These are phyloP conservation scores for Metschnikowia vanudenii DNA, from an alignment of 805 yeast genomes.

Conservation along the genomic window DNA sequence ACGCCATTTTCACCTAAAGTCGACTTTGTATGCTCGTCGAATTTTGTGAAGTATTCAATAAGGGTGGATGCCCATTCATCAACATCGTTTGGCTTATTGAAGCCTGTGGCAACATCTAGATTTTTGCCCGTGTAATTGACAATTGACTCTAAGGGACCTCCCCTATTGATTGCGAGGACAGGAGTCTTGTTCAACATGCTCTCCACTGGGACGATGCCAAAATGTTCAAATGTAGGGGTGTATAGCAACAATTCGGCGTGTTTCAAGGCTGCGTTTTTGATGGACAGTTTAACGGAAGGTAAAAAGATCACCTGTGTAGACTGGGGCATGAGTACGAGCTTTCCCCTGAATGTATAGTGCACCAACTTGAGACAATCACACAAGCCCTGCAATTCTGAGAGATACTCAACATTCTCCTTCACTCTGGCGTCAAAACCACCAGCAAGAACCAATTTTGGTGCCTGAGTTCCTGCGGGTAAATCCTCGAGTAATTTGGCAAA, in stretches of 20 bases:
- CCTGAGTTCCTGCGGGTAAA: conserved; percentile 27
- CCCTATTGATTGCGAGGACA: conserved; percentile 81
- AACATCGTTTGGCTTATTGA: conserved; percentile 45
- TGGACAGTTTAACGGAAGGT: conserved; percentile 70
- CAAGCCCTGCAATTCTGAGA: conserved; percentile 55
- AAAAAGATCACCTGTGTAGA: conserved; percentile 61
- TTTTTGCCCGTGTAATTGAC: conserved; percentile 32
- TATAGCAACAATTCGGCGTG: conserved; percentile 65
- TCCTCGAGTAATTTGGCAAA: conserved; percentile 46
- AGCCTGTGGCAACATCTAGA: conserved; percentile 55
- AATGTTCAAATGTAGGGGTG: conserved; percentile 91
- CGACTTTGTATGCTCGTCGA: conserved; percentile 19
- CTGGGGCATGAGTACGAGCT: conserved; percentile 33
- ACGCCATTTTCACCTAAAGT: conserved; percentile 37
- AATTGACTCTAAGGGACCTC: conserved; percentile 90
- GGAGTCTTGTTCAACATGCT: conserved; percentile 85
- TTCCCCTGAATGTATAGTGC: conserved; percentile 45
- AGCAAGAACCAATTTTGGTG: conserved; percentile 62
- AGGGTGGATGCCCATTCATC: conserved; percentile 56
- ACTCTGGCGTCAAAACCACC: conserved; percentile 90
- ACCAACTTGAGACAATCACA: conserved; percentile 46
- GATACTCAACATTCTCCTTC: conserved; percentile 69
- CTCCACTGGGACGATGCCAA: conserved; percentile 96
- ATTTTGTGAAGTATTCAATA: conserved; percentile 33
- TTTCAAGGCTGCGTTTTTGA: conserved; percentile 62